These are phyloP conservation scores for Omphalea diandra DNA, from an alignment of 441 rosid genomes.

Conservation along the genomic window DNA sequence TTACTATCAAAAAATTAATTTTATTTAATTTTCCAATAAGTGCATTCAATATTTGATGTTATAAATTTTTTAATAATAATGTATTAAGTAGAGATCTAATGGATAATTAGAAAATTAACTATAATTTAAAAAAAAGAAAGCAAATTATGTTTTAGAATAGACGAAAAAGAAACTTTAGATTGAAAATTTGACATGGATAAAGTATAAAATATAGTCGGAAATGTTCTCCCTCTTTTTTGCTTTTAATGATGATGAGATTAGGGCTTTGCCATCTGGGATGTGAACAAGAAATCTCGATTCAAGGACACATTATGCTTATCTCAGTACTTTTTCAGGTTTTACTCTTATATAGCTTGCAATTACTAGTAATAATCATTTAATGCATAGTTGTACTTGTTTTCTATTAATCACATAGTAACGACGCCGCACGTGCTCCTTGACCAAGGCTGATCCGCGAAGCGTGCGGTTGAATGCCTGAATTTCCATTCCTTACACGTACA, in stretches of 20 bases:
- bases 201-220: too few relatives aligned
- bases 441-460: slow-evolving; percentile 28
- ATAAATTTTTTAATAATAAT: too few relatives aligned
- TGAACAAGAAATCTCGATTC: slow-evolving; percentile 40
- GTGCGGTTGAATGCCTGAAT: slow-evolving; percentile 33
- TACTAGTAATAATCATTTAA: slow-evolving; percentile 27
- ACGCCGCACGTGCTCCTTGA: slow-evolving; percentile 40
- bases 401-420: slow-evolving; percentile 35
- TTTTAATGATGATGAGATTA: slow-evolving; percentile 27
- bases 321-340: background rate
- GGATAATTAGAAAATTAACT: too few relatives aligned
- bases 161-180: too few relatives aligned
- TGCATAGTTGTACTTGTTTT: slow-evolving; percentile 2
- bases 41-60: too few relatives aligned
- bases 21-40: too few relatives aligned
- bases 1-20: too few relatives aligned
- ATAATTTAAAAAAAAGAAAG: too few relatives aligned
- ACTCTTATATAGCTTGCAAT: slow-evolving; percentile 10
- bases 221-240: background rate
- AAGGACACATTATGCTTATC: slow-evolving; percentile 24
- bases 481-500: background rate
- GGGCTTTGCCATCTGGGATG: slow-evolving; percentile 33
- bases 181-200: too few relatives aligned
- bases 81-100: too few relatives aligned
- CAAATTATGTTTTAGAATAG: too few relatives aligned